Conservation (phyloP, 345 rosid species). For the Eucalyptus rudis region DNA sequence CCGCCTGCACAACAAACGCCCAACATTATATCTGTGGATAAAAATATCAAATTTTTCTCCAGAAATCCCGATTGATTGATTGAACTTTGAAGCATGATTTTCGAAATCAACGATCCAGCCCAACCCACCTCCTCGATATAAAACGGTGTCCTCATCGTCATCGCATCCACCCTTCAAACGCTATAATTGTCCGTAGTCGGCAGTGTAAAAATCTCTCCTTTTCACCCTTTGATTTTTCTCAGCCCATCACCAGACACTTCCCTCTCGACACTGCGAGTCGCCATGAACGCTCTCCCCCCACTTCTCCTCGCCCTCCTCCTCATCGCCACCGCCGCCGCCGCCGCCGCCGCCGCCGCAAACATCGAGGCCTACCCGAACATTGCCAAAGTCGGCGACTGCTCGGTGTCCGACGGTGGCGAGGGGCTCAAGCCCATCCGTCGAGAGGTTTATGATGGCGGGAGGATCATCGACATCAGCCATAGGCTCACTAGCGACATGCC, state of each 20-base stretch:
- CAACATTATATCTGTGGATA: not conserved
- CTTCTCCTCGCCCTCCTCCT: not conserved
- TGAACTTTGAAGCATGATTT: not conserved
- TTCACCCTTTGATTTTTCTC: not conserved
- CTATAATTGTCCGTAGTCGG: not conserved
- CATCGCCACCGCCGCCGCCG: not conserved
- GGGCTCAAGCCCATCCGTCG: conserved; percentile 1
- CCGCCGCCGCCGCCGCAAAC: not conserved
- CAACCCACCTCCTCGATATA: not conserved
- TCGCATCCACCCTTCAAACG: not conserved
- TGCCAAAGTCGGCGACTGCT: not conserved
- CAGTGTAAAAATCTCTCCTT: not conserved
- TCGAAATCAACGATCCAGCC: not conserved
- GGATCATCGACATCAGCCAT: conserved; percentile 38
- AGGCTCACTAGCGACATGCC: conserved; percentile 15
- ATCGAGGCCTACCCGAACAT: not conserved
- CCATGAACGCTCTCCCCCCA: not conserved
- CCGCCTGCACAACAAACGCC: no score
- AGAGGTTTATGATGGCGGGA: conserved; percentile 13
- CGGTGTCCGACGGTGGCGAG: not conserved
- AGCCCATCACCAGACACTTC: not conserved
- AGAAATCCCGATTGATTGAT: not conserved
- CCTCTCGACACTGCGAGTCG: not conserved
- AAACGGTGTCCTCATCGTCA: not conserved
- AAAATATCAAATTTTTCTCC: not conserved